These are phyloP conservation scores for Boletus eberwhitei DNA, from an alignment of 768 basidiomycete genomes.

Conservation along the genomic window DNA sequence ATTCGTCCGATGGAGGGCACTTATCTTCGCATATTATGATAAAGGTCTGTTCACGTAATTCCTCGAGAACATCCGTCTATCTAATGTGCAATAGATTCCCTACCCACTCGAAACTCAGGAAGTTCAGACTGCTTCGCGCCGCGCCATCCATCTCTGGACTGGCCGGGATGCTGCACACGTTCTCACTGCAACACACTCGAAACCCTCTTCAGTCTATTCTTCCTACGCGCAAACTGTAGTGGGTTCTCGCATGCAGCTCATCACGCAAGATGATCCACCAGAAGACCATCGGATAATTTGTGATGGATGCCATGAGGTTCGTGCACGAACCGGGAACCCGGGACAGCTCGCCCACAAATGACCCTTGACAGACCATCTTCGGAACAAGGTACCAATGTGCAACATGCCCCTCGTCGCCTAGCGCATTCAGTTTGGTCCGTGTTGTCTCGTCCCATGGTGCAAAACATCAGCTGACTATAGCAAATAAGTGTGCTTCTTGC, in stretches of 20 bases:
- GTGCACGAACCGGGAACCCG: conserved; percentile 14
- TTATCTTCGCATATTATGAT: conserved; percentile 89
- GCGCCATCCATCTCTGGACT: conserved; percentile 73
- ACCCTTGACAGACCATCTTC: conserved; percentile 53
- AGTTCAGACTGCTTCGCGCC: conserved; percentile 70
- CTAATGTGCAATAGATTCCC: conserved; percentile 60
- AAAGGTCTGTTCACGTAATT: conserved; percentile 54
- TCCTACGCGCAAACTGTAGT: conserved; percentile 68
- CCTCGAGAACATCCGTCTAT: neutral
- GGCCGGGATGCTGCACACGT: conserved; percentile 69
- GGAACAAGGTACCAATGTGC: conserved; percentile 89
- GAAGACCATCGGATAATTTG: conserved; percentile 61
- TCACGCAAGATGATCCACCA: conserved; percentile 27
- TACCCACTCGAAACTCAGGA: conserved; percentile 72
- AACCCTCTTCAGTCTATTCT: conserved; percentile 57
- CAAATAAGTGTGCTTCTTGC: conserved; percentile 69
- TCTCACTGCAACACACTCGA: conserved; percentile 44
- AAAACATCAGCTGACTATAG: neutral
- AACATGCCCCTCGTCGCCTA: conserved; percentile 75
- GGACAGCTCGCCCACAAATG: neutral
- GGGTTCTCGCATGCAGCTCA: conserved; percentile 41
- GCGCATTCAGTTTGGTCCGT: conserved; percentile 68
- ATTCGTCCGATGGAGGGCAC: conserved; percentile 74
- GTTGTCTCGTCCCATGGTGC: neutral
- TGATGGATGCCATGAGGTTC: conserved; percentile 56